phyloP scores from a whole-genome alignment of 208 protist species.

The Polymyxa betae region DNA sequence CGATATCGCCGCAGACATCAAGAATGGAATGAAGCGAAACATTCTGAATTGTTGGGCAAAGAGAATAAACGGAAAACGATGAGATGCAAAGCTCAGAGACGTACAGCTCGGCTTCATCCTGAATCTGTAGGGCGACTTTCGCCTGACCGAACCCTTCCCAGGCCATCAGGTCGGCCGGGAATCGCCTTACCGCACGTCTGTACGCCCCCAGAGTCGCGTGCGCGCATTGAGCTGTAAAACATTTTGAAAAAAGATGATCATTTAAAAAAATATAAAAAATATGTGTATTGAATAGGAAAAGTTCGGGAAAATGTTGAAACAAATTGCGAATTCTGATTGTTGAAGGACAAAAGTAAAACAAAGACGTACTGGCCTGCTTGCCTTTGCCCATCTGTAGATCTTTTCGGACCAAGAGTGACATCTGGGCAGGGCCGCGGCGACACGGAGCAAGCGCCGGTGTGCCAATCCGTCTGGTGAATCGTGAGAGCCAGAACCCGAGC shows the following conservation, averaged over 20 bases:
- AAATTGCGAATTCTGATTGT: neutral
- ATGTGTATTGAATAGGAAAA: neutral
- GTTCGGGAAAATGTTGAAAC: neutral
- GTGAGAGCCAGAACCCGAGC: neutral
- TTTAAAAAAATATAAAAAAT: neutral
- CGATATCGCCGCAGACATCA: too few relatives aligned
- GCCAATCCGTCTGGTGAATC: neutral
- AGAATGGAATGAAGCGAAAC: too few relatives aligned
- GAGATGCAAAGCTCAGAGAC: neutral
- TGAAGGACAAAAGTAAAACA: neutral
- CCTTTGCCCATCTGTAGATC: slow-evolving; percentile 58
- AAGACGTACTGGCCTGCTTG: slow-evolving; percentile 10
- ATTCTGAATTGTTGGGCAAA: too few relatives aligned
- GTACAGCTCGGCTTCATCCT: neutral
- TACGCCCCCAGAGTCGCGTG: slow-evolving; percentile 60
- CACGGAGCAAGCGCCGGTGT: neutral
- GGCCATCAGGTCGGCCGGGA: neutral
- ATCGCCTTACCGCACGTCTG: neutral
- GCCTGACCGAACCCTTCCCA: slow-evolving; percentile 47
- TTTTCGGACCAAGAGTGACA: slow-evolving; percentile 50
- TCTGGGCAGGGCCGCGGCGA: neutral
- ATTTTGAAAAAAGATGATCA: neutral
- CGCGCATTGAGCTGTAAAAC: slow-evolving; percentile 53
- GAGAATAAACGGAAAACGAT: neutral
- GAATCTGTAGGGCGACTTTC: slow-evolving; percentile 50